These are phyloP conservation scores for Psophocarpus tetragonolobus DNA, from an alignment of 306 rosid species.

Conservation along the genomic window DNA sequence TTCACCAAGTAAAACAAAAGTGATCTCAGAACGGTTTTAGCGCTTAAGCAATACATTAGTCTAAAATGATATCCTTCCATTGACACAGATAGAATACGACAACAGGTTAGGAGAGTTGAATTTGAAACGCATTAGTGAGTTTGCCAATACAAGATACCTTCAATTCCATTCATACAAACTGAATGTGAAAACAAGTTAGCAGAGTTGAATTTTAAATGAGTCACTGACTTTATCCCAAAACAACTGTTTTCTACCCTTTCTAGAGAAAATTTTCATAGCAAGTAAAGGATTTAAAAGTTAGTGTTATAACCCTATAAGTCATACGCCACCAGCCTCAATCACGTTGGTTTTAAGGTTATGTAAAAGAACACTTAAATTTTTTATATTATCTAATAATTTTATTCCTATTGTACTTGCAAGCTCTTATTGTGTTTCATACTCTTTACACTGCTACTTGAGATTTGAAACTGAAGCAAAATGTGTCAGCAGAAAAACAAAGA, in stretches of 20 bases:
- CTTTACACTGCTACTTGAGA: not conserved
- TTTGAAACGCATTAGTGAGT: not conserved
- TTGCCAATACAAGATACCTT: not conserved
- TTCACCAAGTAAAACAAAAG: constrained; percentile 39
- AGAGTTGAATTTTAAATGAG: not conserved
- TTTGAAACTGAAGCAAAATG: constrained; percentile 43
- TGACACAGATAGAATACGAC: constrained; percentile 34
- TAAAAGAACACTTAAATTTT: not conserved
- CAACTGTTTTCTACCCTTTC: not conserved
- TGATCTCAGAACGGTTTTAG: constrained; percentile 56
- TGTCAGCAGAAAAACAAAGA: constrained; percentile 29
- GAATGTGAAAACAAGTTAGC: constrained; percentile 26
- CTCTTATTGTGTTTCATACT: not conserved
- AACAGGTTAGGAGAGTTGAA: not conserved
- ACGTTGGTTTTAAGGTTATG: constrained; percentile 23
- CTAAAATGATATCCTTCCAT: constrained; percentile 50
- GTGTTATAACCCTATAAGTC: not conserved
- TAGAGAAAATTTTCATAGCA: not conserved
- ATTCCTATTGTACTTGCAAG: not conserved
- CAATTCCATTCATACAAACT: not conserved
- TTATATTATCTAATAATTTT: not conserved
- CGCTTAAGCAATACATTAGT: constrained; percentile 78
- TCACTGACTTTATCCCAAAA: not conserved
- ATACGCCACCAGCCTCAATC: constrained; percentile 8
- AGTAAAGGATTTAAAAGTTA: not conserved